Evolutionary conservation across 176 grass and related monocot genomes (phyloP).

Genomic region (Triticum timopheevii): DNA sequence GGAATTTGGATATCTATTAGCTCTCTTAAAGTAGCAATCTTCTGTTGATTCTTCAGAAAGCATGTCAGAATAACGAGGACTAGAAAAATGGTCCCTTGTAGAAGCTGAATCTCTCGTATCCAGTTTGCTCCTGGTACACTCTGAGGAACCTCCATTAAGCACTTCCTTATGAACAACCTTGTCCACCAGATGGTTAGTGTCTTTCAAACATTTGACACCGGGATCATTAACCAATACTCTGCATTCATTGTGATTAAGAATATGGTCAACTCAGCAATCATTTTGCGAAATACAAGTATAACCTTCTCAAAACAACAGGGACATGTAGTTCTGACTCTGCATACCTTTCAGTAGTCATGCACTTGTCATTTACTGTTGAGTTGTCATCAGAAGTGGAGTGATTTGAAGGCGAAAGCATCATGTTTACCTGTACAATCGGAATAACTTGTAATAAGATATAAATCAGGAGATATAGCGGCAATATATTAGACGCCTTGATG

Average conservation of each 20-base stretch:
- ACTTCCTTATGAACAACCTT: constrained; percentile 32
- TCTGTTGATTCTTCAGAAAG: constrained; percentile 58
- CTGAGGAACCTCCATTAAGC: constrained; percentile 8
- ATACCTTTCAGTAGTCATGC: constrained; percentile 54
- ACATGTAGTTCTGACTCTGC: not conserved
- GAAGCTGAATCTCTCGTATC: constrained; percentile 33
- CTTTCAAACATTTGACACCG: constrained; percentile 22
- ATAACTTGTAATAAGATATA: constrained; percentile 27
- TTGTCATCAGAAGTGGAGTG: constrained; percentile 35
- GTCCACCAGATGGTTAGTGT: constrained; percentile 18
- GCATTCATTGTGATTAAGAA: constrained; percentile 39
- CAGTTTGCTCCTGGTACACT: constrained; percentile 26
- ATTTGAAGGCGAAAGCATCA: constrained; percentile 34
- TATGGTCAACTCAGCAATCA: constrained; percentile 24
- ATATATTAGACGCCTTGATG: constrained; percentile 18
- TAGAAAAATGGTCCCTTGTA: constrained; percentile 24
- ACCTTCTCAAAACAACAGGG: constrained; percentile 6
- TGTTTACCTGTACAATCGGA: constrained; percentile 46
- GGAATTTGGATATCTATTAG: constrained; percentile 28
- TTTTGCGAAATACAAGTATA: constrained; percentile 24
- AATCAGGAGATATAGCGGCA: constrained; percentile 20
- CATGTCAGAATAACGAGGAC: constrained; percentile 40
- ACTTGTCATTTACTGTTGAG: constrained; percentile 39
- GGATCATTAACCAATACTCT: constrained; percentile 23
- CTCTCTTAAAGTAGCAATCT: constrained; percentile 50